These are phyloP conservation scores for Silene latifolia DNA, from an alignment of 148 eudicot species.

Conservation along the genomic window DNA sequence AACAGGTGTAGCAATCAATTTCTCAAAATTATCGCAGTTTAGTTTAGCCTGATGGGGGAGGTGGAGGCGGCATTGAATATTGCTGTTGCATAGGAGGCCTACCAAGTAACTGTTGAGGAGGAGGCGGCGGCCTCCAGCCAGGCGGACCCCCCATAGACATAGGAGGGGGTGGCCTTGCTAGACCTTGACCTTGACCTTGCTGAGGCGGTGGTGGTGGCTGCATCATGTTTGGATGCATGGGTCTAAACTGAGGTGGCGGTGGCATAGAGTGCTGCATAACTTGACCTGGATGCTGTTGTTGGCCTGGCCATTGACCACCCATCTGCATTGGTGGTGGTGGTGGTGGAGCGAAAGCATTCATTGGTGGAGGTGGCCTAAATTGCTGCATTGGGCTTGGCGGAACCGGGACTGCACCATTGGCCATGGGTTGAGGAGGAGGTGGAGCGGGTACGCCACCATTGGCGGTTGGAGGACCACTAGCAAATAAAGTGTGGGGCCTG, in stretches of 20 bases:
- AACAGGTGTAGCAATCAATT: conserved; percentile 2
- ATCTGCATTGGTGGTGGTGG: conserved; percentile 63
- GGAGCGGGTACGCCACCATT: conserved; percentile 56
- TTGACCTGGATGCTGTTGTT: conserved; percentile 47
- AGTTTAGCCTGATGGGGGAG: conserved; percentile 29
- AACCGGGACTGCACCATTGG: conserved; percentile 55
- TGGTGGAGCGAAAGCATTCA: conserved; percentile 22
- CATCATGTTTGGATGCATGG: conserved; percentile 59
- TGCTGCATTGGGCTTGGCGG: conserved; percentile 54
- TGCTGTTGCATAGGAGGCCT: conserved; percentile 63
- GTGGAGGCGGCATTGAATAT: conserved; percentile 50
- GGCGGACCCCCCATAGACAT: conserved; percentile 49
- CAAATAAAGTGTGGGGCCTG: conserved; percentile 91
- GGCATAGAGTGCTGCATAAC: conserved; percentile 37
- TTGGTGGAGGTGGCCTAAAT: conserved; percentile 46
- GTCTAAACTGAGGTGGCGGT: conserved; percentile 61
- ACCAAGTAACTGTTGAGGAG: conserved; percentile 50
- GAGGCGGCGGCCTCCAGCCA: conserved; percentile 57
- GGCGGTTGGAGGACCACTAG: conserved; percentile 79
- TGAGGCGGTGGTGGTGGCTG: conserved; percentile 65
- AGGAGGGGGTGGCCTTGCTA: conserved; percentile 49
- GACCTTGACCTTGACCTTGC: conserved; percentile 28
- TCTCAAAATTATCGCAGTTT: conserved; percentile 11
- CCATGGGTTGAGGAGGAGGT: conserved; percentile 61
- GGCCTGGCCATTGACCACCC: conserved; percentile 61